Conservation (phyloP, 2,329 filamentous ascomycete genomes). For the Diaporthe citri region DNA sequence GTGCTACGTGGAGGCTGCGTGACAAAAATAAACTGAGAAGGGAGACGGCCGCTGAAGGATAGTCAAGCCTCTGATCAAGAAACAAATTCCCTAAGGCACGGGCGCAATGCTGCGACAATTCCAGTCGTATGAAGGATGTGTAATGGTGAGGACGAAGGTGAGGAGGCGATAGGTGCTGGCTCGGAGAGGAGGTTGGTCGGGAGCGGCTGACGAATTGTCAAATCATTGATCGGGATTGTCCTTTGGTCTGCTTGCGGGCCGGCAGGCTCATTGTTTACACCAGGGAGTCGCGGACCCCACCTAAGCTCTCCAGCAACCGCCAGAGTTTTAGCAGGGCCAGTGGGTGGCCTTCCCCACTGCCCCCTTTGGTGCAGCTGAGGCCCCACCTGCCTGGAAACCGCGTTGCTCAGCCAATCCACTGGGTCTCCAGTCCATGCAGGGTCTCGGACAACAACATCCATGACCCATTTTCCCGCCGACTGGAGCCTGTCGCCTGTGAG, state of each 20-base stretch:
- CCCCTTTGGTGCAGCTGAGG: neutral
- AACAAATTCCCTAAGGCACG: neutral
- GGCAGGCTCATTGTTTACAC: constrained; percentile 39
- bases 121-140: constrained; percentile 1
- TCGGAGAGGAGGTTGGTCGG: neutral
- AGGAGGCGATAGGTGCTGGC: constrained; percentile 8
- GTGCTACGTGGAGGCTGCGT: neutral
- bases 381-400: constrained; percentile 31
- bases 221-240: constrained; percentile 12
- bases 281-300: constrained; percentile 33
- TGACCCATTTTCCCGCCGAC: constrained; percentile 29
- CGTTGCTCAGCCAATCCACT: constrained; percentile 38
- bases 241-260: constrained; percentile 18
- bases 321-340: constrained; percentile 28
- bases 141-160: neutral
- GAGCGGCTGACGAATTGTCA: constrained; percentile 23
- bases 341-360: neutral
- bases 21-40: constrained; percentile 6
- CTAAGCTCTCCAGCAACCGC: constrained; percentile 37
- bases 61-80: constrained; percentile 15
- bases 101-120: constrained; percentile 18
- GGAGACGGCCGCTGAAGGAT: constrained; percentile 24
- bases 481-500: constrained; percentile 13
- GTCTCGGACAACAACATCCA: constrained; percentile 32
- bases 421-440: constrained; percentile 4